Base-by-base conservation (phyloP, 352 stramenopile genomes). In the Phytopythium helicoides region DNA sequence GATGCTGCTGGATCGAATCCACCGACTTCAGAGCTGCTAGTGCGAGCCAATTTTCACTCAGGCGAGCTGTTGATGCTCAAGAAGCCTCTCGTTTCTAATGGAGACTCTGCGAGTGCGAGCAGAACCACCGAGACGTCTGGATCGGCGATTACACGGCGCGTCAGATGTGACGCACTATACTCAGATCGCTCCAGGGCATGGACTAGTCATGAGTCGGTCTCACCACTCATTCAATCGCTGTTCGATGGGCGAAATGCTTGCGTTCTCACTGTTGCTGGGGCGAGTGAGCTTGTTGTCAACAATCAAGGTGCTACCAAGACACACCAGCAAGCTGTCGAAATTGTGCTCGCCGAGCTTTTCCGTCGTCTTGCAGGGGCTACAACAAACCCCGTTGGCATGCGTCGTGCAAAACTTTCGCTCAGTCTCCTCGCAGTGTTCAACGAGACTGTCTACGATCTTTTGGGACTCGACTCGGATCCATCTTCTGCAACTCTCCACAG, bases 371-470 rank as follows among this genome's bases (percentile, higher is more conserved):
- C 28, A 28, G 51, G 53, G 18, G 23, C 58, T 11, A 47, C 75
- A n/a, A 69, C 71, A 9, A 41, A 52, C 5, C 41, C 65, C 28
- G 15, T 50, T 10, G 67, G 72, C 7, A 76, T 86, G 44, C 59
- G 81, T 35, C 71, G 69, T 36, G 65, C 74, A 19, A 81, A 78
- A 26, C 60, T 87, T 39, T 89, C 81, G 23, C 73, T 89, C 46
- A 92, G 78, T 48, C 87, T 75, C 42, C 66, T 99, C 3, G 96
- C 97, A 45, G 94, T 99, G 14, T 98, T 95, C 63, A 94, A 96
- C 25, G 92, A 99, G 72, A 81, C 93, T 50, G 89, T 99, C 42
- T 95, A 92, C 68, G 94, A 98, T 60, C 71, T 98, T n/a, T 67
- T 98, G 0, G 71, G 83, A 18, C 68, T 93, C 11, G 62, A 68